These are phyloP conservation scores for Pythium phragmiticola DNA, from an alignment of 352 stramenopile genomes.

Conservation along the genomic window DNA sequence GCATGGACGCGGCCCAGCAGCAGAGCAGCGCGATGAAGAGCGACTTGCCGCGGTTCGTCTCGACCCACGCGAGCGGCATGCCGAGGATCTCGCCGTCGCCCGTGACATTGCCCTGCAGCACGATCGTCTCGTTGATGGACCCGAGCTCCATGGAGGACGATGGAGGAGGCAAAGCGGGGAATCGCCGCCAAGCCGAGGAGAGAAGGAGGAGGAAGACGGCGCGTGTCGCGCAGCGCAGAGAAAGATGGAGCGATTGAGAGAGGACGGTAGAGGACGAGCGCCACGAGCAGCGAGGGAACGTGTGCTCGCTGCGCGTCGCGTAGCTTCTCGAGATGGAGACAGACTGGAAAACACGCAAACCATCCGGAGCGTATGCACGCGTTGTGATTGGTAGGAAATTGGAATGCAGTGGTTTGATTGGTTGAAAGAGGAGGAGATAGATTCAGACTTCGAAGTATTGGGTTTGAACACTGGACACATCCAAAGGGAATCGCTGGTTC, in stretches of 20 bases:
- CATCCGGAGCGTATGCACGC: slow-evolving; percentile 1
- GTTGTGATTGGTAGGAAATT: not conserved
- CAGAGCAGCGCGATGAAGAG: slow-evolving; percentile 60
- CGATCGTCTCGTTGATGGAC: slow-evolving; percentile 63
- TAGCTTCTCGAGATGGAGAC: not conserved
- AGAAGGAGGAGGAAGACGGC: not conserved
- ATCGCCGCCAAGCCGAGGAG: no score
- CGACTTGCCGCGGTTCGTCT: slow-evolving; percentile 56
- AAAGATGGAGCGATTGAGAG: not conserved
- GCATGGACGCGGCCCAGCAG: slow-evolving; percentile 49
- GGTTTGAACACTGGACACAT: no score
- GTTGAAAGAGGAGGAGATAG: not conserved
- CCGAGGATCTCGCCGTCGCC: slow-evolving; percentile 58
- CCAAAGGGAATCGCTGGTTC: not conserved
- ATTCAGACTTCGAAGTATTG: not conserved
- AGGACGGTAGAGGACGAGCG: not conserved
- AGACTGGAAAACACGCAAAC: not conserved
- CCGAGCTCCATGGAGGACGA: slow-evolving; percentile 12
- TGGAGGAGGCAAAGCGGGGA: no score
- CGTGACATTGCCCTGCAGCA: slow-evolving; percentile 66
- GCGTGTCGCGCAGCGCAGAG: not conserved
- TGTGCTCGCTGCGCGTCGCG: not conserved
- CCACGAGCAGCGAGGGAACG: not conserved
- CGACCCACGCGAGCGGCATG: slow-evolving; percentile 65
- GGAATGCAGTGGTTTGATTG: not conserved